phyloP scores from a whole-genome alignment of 2,329 filamentous ascomycete genomes.

The Emydomyces testavorans region DNA sequence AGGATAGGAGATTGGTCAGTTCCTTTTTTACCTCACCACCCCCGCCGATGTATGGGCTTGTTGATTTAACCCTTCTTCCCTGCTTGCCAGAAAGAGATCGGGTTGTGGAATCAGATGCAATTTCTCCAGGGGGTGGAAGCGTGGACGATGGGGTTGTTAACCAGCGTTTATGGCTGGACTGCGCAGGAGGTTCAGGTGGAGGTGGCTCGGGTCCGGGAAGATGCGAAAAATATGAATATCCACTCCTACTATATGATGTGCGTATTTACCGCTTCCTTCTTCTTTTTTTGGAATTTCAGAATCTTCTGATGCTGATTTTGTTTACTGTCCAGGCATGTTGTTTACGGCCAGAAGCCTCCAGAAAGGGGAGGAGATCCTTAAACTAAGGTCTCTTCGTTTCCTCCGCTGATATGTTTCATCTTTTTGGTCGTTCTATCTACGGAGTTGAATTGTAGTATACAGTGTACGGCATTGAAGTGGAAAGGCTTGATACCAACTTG shows the following conservation, averaged over 20 bases:
- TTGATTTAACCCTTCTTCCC: too few relatives aligned
- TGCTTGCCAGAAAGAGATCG: slow-evolving; percentile 42
- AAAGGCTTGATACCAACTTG: too few relatives aligned
- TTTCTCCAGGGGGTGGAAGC: slow-evolving; percentile 18
- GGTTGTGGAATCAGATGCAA: slow-evolving; percentile 18
- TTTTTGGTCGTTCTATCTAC: too few relatives aligned
- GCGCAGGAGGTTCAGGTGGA: not conserved
- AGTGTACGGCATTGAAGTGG: too few relatives aligned
- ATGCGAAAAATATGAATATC: slow-evolving; percentile 6
- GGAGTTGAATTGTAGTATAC: too few relatives aligned
- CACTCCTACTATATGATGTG: slow-evolving; percentile 9
- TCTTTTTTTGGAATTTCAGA: not conserved
- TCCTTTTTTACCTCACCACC: too few relatives aligned
- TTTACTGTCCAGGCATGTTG: not conserved
- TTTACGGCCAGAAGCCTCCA: not conserved
- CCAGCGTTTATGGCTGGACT: slow-evolving; percentile 17
- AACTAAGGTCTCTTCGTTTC: too few relatives aligned
- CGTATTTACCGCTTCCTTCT: not conserved
- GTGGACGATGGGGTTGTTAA: slow-evolving; percentile 15
- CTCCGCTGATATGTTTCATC: too few relatives aligned
- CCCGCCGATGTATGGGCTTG: too few relatives aligned
- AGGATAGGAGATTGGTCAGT: slow-evolving; percentile 34
- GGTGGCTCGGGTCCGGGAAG: slow-evolving; percentile 1
- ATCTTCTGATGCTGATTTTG: not conserved
- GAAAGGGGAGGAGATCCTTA: too few relatives aligned